Conservation (phyloP, 176 grass and related monocot genomes). For the Melocanna baccifera region DNA sequence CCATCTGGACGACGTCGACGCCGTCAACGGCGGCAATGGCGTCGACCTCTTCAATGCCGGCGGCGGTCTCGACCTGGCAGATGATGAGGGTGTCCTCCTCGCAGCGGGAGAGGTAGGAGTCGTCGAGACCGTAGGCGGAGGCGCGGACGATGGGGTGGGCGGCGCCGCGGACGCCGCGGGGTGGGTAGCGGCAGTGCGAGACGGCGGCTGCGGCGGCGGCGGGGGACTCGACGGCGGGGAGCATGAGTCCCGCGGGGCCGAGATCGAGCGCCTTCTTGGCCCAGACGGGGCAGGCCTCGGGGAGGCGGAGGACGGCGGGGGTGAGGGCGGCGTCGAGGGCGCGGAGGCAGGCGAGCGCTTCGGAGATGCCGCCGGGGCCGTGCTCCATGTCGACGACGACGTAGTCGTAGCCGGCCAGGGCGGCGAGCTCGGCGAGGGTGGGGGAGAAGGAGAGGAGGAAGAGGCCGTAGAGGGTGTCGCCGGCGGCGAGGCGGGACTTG, state of each 20-base stretch:
- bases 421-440: conserved; percentile 74
- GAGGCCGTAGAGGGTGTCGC: conserved; percentile 77
- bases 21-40: conserved; percentile 81
- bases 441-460: conserved; percentile 88
- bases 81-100: conserved; percentile 85
- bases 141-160: conserved; percentile 87
- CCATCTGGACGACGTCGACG: conserved; percentile 84
- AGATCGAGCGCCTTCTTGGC: conserved; percentile 95
- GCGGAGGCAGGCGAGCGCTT: conserved; percentile 77
- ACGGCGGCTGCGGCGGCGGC: conserved; percentile 53
- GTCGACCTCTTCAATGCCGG: conserved; percentile 60
- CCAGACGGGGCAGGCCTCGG: conserved; percentile 63
- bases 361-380: conserved; percentile 71
- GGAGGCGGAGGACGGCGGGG: conserved; percentile 68
- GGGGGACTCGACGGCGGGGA: conserved; percentile 60
- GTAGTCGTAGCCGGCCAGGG: conserved; percentile 90
- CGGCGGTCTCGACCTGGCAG: conserved; percentile 71
- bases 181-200: conserved; percentile 66
- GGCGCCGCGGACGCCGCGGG: conserved; percentile 74
- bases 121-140: conserved; percentile 82
- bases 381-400: conserved; percentile 92
- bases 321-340: conserved; percentile 75
- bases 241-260: conserved; percentile 81
- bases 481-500: conserved; percentile 65
- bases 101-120: conserved; percentile 76